Base-by-base conservation (phyloP, 2,329 filamentous ascomycete species). In the Remersonia thermophila region DNA sequence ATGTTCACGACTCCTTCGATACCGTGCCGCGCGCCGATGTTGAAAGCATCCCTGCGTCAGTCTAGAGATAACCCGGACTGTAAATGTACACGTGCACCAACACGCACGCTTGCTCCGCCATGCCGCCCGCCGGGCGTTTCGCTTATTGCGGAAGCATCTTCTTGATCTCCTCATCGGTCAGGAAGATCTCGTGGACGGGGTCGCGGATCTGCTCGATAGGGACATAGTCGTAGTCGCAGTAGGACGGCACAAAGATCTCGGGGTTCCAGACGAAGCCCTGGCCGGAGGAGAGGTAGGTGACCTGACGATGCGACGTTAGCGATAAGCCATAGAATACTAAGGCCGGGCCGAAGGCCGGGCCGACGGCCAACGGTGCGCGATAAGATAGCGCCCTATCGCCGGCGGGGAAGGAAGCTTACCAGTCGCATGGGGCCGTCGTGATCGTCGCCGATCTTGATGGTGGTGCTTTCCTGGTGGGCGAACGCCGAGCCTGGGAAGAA, bases 211-310 rank as follows among this genome's bases (percentile, higher is more conserved):
- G 76, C 56, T 86, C 80, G 51, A 87, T 69, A 29, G 82, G 80
- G 27, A 76, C 69, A 53, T 82, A 82, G 48, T 84, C 78, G 62
- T 72, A 76, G 57, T 83, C 79, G 50, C 80, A 63, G 55, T 85
- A 85, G 7, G 80, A 83, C 1, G 82, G 82, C 2, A 87, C 70
- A 60, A 87, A 87, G 56, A 87, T 83, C 54, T 87, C 82, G 56
- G 82, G 81, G 57, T 87, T 87, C 82, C 82, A 89, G 42, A 78
- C 75, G 52, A 85, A 89, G 39, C 82, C 82, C 59, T 89, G 82
- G 51, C 77, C 81, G 5, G 78, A 80, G 42, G 82, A 78, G 34
- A 87, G 73, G 55, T 84, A 89, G 15, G 80, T 83, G 45, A 87
- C 84, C 80, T 85, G 47, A 36, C 37, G 25, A 6, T 27, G 32